Evolutionary conservation across 2,329 filamentous ascomycete species (phyloP), one percentile per base, ranked within the genome.

Genomic region (Iodosphaeria phyllophila): DNA sequence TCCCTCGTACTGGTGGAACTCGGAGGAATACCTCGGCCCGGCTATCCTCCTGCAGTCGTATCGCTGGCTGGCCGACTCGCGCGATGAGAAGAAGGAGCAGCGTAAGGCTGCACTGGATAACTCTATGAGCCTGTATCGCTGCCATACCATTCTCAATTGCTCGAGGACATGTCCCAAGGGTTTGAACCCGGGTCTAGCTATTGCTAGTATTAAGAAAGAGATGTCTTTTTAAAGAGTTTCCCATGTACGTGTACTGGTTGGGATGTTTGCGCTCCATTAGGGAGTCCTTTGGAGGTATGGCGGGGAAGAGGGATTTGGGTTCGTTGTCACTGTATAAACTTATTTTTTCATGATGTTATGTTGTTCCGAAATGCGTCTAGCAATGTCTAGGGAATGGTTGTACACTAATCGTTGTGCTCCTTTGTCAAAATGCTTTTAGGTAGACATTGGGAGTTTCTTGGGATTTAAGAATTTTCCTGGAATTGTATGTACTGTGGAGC

Each of bases 1-100:
- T 66, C 89, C 89, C n/a, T 93, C 83, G 11, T 98, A 98, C 67
- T 98, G 89, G 89, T 98, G 89, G 89, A 98, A 98, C 64, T 74
- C 76, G 40, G 84, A 95, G 58, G 84, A 95, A 56, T 98, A 98
- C 61, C 79, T 98, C 25, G 89, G 89, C 35, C 89, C 89, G 31
- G 89, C 89, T 38, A 80, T 98, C 32, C 76, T 98, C 26, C 72
- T 98, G 38, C 89, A 98, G 60, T 92, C 83, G 6, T 98, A 95
- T 72, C 74, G 86, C 48, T 98, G 89, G 89, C 65, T 98, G 38
- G 77, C 74, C 46, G 89, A 98, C 52, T 91, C 80, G 21, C 76
- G 89, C 54, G 89, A 98, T 51, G 77, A 93, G 69, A 73, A 69
- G 53, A 91, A 64, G 43, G 73, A 66, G 30, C 73, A 92, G 66